Evolutionary conservation across 495 filamentous ascomycete species (phyloP), one percentile per base, ranked within the genome.

Genomic region (Achaetomiella virescens): DNA sequence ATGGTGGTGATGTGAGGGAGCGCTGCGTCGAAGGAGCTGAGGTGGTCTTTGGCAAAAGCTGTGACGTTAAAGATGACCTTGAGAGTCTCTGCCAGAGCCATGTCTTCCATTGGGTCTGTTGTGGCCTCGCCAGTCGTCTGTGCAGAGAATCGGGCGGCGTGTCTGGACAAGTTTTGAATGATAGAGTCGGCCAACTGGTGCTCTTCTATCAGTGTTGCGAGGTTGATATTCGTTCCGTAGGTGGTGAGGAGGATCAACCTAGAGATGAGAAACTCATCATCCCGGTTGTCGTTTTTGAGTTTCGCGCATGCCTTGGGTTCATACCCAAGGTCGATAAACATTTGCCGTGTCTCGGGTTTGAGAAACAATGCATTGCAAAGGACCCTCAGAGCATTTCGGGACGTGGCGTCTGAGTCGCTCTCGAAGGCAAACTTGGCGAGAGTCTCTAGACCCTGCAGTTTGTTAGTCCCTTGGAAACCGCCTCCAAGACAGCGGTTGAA

Each of bases 21-120:
- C 0, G 87, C 84, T 15, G 75, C 69, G 0, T 82, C 80, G 66
- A 95, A 95, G 1, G 75, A 68, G 18, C 64, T 66, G 21, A 75
- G 64, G 12, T 84, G 73, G 48, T 83, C 74, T 6, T 90, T 50
- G 36, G 55, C 58, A 31, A 63, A 60, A 2, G 48, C 83, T 6
- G 83, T 85, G 37, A 96, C 72, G 68, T 96, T 97, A 73, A 95
- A 98, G 7, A 96, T 70, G 41, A 98, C 75, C 64, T 97, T 96
- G 12, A 95, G 72, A 1, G 85, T 90, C 64, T 98, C 95, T 0
- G 75, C 79, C 5, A 98, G 74, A 8, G 90, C 91, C 77, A 92
- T 80, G 57, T 84, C 81, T 53, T 87, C 85, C 76, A 90, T 88
- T 3, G 85, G 79, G 25, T 83, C 68, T 5, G 75, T 63, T 29